Evolutionary conservation across 257 asterid genomes (phyloP).

Genomic region (Ehretia macrophylla): DNA sequence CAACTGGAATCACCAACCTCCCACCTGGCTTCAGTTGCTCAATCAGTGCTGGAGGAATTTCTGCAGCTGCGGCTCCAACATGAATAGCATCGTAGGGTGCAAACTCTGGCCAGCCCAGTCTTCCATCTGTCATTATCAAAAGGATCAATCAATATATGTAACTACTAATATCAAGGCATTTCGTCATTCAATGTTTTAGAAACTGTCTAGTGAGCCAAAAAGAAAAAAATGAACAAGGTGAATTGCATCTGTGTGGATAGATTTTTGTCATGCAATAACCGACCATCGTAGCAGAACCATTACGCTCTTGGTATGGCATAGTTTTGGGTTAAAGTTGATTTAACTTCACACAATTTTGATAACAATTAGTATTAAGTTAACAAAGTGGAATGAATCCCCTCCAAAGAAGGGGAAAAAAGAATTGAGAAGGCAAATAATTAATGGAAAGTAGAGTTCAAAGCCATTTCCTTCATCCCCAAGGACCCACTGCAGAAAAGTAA

Average conservation of each 20-base stretch:
- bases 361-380: no score
- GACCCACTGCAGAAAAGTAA: no score
- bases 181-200: background rate
- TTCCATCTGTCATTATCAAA: constrained; percentile 54
- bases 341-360: no score
- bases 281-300: background rate
- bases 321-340: no score
- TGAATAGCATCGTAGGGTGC: constrained; percentile 97
- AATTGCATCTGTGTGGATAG: background rate
- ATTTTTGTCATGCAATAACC: background rate
- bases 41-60: constrained; percentile 73
- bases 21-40: constrained; percentile 96
- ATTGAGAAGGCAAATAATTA: no score
- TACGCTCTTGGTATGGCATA: no score
- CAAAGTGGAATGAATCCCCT: no score
- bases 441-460: no score
- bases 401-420: no score
- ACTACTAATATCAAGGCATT: background rate
- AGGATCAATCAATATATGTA: background rate
- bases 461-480: no score
- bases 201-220: background rate
- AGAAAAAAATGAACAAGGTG: background rate
- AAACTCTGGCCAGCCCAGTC: constrained; percentile 82
- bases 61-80: constrained; percentile 94
- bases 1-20: constrained; percentile 93